Base-by-base conservation (phyloP, 2,329 filamentous ascomycete species). In the Trichoderma asperellum region DNA sequence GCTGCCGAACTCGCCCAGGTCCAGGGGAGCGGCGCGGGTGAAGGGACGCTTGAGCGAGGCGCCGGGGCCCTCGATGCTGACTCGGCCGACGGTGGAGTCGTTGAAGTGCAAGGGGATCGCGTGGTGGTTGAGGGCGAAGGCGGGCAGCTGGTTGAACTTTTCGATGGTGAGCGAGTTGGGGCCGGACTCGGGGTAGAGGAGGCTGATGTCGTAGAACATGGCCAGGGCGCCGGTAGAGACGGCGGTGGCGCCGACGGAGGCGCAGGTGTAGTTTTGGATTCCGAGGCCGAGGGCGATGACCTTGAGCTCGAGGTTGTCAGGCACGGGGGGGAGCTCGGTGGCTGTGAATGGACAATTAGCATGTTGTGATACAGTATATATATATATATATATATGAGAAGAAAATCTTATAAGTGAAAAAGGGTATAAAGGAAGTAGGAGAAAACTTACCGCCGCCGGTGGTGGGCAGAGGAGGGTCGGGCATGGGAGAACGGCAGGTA, bases 241-340 rank as follows among this genome's bases (percentile, higher is more conserved):
- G 35, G 83, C 80, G 0, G 74, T 72, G 11, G 79, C 77, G 18
- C 76, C 77, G 2, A 77, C 76, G 2, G 75, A 70, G n/a, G 73
- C 72, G 79, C 89, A 91, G 47, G 87, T 89, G 82, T 91, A 91
- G 84, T 91, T 91, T 75, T 91, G 89, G 74, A 89, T 86, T 69
- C 89, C 89, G 73, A 89, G 85, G 73, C 89, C 89, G 53, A 91
- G 79, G 68, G 83, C 84, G 71, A 91, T 85, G 80, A 84, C 80
- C 76, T 86, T 84, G 47, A 89, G 79, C 5, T 76, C 76, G 55
- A 81, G 74, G 71, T 75, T 75, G 11, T 78, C 71, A 2, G 83
- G 72, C 1, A 82, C 82, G 4, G 77, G 70, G n/a, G 82, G 77
- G 34, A 88, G 84, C 63, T 87, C 80, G 29, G 74, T 75, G 47